phyloP scores from a whole-genome alignment of 768 basidiomycete species.

The Tricholoma saponaceum region DNA sequence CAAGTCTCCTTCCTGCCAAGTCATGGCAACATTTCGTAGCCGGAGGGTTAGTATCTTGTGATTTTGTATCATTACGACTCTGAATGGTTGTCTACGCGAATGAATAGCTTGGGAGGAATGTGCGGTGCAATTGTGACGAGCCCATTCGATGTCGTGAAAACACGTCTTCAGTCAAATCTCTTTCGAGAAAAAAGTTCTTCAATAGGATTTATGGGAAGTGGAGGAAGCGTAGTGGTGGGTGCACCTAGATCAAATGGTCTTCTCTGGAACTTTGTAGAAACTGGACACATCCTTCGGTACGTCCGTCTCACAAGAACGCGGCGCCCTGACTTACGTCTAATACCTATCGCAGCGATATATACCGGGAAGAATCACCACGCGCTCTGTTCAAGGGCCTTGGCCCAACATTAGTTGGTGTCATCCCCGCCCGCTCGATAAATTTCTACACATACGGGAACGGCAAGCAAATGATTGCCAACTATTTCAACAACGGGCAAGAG shows the following conservation, averaged over 20 bases:
- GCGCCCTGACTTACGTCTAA: neutral
- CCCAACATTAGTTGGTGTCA: slow-evolving; percentile 89
- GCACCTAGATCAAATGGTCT: slow-evolving; percentile 48
- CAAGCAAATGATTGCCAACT: slow-evolving; percentile 82
- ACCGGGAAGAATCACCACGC: slow-evolving; percentile 78
- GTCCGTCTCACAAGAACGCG: neutral
- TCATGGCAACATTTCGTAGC: slow-evolving; percentile 85
- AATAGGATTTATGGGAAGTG: slow-evolving; percentile 34
- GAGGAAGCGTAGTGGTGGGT: slow-evolving; percentile 32
- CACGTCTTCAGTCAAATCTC: slow-evolving; percentile 88
- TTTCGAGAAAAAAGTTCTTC: slow-evolving; percentile 47
- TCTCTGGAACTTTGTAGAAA: slow-evolving; percentile 93
- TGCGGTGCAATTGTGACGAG: slow-evolving; percentile 95
- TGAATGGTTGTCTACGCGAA: neutral
- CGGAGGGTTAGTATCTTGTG: slow-evolving; percentile 63
- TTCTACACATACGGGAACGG: slow-evolving; percentile 98
- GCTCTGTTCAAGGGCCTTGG: slow-evolving; percentile 95
- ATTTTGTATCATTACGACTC: neutral
- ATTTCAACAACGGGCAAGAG: slow-evolving; percentile 77
- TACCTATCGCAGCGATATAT: slow-evolving; percentile 63
- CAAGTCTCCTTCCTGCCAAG: slow-evolving; percentile 55
- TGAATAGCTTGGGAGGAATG: slow-evolving; percentile 86
- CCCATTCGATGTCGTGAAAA: slow-evolving; percentile 98
- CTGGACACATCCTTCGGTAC: slow-evolving; percentile 83
- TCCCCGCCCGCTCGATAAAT: slow-evolving; percentile 95